Conservation (phyloP, 2,329 filamentous ascomycete species). For the Fusarium mexicanum region DNA sequence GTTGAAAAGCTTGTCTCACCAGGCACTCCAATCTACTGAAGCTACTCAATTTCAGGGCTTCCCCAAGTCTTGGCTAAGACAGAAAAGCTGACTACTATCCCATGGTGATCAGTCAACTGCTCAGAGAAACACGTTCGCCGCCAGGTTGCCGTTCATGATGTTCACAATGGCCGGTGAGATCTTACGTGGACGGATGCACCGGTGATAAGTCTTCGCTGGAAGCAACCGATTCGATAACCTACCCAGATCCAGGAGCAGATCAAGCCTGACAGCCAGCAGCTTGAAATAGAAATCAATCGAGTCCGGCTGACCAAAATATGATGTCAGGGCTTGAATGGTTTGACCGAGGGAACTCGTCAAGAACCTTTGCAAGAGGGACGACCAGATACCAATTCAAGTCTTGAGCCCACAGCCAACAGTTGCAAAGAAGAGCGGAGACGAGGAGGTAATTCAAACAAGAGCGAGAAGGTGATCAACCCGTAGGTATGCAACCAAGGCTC, state of each 20-base stretch:
- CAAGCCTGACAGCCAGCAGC: too few species aligned
- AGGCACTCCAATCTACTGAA: neutral
- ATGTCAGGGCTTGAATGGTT: neutral
- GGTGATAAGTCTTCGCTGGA: neutral
- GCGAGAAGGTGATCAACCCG: neutral
- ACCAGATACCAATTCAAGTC: neutral
- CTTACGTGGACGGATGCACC: neutral
- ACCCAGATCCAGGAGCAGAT: neutral
- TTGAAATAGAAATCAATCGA: neutral
- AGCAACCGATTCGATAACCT: neutral
- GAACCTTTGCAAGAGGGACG: neutral
- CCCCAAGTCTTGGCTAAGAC: neutral
- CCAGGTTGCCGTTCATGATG: neutral
- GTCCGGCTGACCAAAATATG: neutral
- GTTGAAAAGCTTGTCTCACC: neutral
- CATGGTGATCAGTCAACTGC: neutral
- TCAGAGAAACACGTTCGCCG: neutral
- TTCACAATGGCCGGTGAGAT: neutral
- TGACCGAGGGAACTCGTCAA: neutral
- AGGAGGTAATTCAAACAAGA: neutral
- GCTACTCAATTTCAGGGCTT: neutral
- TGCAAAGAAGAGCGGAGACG: neutral
- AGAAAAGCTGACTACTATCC: neutral
- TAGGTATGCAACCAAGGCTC: neutral
- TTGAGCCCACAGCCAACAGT: neutral